phyloP scores from a whole-genome alignment of 208 protist species.

The Kentomonas sorsogonicus region DNA sequence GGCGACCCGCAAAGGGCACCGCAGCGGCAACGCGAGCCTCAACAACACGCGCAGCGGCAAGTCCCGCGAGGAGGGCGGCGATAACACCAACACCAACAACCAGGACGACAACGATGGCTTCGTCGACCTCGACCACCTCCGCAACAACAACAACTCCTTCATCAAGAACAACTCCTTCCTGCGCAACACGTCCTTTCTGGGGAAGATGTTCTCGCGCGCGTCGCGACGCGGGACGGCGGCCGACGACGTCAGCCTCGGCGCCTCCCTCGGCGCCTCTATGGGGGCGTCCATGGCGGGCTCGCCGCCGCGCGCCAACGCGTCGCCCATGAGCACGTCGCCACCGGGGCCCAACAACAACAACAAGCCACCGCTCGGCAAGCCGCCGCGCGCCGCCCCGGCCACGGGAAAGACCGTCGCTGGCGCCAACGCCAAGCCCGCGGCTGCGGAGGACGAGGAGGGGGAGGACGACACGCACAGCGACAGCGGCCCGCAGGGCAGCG shows the following conservation, averaged over 20 bases:
- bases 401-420: neutral
- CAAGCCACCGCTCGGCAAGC: too few species aligned
- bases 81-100: neutral
- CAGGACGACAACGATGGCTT: neutral
- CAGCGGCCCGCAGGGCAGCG: slow-evolving; percentile 17
- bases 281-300: neutral
- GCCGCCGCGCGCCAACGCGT: neutral
- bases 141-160: slow-evolving; percentile 28
- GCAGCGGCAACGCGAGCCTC: neutral
- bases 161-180: slow-evolving; percentile 53
- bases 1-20: too few species aligned
- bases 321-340: neutral
- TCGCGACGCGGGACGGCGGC: neutral
- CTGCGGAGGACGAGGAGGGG: slow-evolving; percentile 12
- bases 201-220: slow-evolving; percentile 29
- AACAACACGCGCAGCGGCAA: neutral
- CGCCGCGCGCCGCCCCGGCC: neutral
- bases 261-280: neutral
- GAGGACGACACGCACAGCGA: slow-evolving; percentile 8
- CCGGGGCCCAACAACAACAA: neutral
- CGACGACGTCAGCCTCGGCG: neutral
- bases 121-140: slow-evolving; percentile 1
- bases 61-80: too few species aligned
- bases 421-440: neutral
- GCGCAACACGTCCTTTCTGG: slow-evolving; percentile 34